Percentiles rank a stretch among this genome's conserved stretches.
Evolutionary conservation across 306 rosid species (phyloP).

Genomic region (Castanopsis chinensis): DNA sequence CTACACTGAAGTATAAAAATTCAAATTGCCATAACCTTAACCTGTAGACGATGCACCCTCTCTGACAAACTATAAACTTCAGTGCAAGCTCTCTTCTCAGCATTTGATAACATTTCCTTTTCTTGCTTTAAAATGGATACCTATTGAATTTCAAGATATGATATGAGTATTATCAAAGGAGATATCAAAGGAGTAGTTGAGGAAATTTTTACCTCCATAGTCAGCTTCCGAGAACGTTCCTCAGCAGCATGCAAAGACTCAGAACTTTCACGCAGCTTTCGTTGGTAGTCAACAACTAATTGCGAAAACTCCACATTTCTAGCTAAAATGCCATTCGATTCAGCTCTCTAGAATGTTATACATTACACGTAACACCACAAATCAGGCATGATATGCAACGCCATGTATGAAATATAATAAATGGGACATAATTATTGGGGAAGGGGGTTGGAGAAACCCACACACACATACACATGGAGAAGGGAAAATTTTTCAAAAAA

Average conservation of each 20-base stretch:
- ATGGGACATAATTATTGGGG: not conserved
- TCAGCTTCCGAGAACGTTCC: constrained; percentile 64
- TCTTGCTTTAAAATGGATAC: constrained; percentile 64
- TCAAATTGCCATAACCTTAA: constrained; percentile 18
- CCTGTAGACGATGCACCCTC: constrained; percentile 87
- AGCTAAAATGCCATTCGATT: constrained; percentile 58
- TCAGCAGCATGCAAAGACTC: constrained; percentile 72
- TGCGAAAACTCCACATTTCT: constrained; percentile 93
- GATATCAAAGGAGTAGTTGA: not conserved
- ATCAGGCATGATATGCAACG: not conserved
- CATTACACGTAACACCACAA: not conserved
- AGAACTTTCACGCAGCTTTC: constrained; percentile 76
- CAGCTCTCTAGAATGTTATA: constrained; percentile 55
- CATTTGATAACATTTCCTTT: constrained; percentile 79
- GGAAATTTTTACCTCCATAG: constrained; percentile 67
- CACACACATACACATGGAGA: not conserved
- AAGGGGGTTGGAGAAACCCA: not conserved
- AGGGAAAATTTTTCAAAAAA: not conserved
- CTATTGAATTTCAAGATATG: constrained; percentile 33
- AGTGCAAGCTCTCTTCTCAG: constrained; percentile 86
- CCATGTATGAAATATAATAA: not conserved
- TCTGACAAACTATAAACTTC: constrained; percentile 81
- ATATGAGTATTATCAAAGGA: constrained; percentile 6
- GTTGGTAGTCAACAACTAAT: constrained; percentile 75
- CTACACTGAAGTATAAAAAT: not conserved